These are phyloP conservation scores for Mycena capillaripes DNA, from an alignment of 768 basidiomycete genomes.

Conservation along the genomic window DNA sequence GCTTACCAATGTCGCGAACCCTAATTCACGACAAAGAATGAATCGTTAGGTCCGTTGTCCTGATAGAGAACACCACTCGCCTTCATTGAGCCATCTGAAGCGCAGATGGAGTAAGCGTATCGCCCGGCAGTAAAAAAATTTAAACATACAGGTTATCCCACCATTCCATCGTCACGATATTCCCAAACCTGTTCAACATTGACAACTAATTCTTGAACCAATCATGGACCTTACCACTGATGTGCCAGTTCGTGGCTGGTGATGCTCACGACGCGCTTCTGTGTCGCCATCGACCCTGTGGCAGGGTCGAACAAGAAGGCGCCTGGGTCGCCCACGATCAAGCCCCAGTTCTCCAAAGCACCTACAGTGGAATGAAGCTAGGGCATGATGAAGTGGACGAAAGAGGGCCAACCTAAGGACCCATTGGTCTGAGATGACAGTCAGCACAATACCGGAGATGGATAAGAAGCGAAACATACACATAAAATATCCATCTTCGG, in stretches of 20 bases:
- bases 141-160: slow-evolving; percentile 65
- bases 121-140: no score
- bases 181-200: slow-evolving; percentile 60
- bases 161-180: slow-evolving; percentile 79
- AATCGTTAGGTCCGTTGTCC: not conserved
- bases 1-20: slow-evolving; percentile 15
- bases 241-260: slow-evolving; percentile 74
- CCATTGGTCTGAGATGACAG: not conserved
- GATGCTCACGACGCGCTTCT: slow-evolving; percentile 68
- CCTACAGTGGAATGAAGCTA: slow-evolving; percentile 53
- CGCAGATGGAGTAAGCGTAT: not conserved
- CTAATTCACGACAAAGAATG: not conserved
- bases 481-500: slow-evolving; percentile 82
- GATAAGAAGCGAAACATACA: slow-evolving; percentile 60
- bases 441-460: not conserved
- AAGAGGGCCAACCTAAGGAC: not conserved
- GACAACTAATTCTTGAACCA: not conserved
- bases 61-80: not conserved
- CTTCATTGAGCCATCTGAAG: slow-evolving; percentile 29
- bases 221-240: slow-evolving; percentile 48
- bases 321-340: slow-evolving; percentile 77
- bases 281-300: slow-evolving; percentile 63
- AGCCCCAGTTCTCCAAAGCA: slow-evolving; percentile 79
- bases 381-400: not conserved
- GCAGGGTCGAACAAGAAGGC: slow-evolving; percentile 71